Conservation (phyloP, 192 early-diverging fungal species). For the Coemansia sp. region DNA sequence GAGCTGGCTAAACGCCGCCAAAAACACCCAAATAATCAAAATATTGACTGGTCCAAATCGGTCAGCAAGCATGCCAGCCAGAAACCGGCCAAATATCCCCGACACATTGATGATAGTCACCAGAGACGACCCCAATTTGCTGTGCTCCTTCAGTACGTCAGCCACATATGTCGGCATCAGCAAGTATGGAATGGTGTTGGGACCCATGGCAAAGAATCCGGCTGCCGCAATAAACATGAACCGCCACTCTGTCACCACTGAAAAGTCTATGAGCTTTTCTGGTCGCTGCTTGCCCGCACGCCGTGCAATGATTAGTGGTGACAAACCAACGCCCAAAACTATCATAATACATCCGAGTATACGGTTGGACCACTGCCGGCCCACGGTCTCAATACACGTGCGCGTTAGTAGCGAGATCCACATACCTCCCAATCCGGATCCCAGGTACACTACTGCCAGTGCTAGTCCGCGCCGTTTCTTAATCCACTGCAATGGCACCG, state of each 20-base stretch:
- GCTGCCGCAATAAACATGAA: conserved; percentile 45
- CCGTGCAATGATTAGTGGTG: conserved; percentile 40
- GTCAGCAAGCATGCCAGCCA: conserved; percentile 43
- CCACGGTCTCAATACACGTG: conserved; percentile 30
- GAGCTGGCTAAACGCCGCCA: conserved; percentile 46
- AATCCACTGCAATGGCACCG: conserved; percentile 50
- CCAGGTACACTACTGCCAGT: conserved; percentile 40
- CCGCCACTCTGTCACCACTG: conserved; percentile 39
- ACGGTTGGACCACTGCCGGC: conserved; percentile 44
- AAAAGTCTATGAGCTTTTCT: conserved; percentile 31
- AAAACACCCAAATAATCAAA: conserved; percentile 36
- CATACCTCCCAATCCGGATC: conserved; percentile 50
- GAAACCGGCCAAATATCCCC: conserved; percentile 48
- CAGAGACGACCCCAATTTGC: conserved; percentile 32
- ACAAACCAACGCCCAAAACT: conserved; percentile 32
- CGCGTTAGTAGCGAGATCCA: conserved; percentile 43
- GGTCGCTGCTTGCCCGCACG: conserved; percentile 14
- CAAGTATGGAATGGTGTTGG: conserved; percentile 54
- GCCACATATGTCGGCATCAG: conserved; percentile 52
- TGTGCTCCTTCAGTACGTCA: conserved; percentile 34
- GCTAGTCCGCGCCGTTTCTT: conserved; percentile 38
- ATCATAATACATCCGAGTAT: conserved; percentile 42
- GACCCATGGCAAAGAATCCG: conserved; percentile 54
- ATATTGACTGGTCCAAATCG: conserved; percentile 43
- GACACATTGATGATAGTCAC: conserved; percentile 53